Evolutionary conservation across 371 early-diverging fungal genomes (phyloP).

Genomic region (Syncephalastrum sp.): DNA sequence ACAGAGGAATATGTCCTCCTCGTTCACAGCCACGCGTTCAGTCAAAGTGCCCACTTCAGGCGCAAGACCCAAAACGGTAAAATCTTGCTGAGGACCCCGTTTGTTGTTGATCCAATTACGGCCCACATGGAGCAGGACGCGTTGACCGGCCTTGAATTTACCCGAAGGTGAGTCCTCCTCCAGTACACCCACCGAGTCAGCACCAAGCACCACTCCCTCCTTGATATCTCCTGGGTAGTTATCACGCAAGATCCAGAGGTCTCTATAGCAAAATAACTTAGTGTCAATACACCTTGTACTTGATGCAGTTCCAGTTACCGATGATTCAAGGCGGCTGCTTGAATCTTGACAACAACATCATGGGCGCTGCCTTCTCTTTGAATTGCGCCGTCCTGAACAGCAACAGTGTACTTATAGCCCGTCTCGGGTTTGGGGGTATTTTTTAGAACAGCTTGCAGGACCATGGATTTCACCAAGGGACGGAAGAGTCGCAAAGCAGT

Average conservation of each 20-base stretch:
- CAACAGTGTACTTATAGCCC: too few relatives aligned
- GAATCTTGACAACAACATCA: too few relatives aligned
- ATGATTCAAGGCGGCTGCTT: too few relatives aligned
- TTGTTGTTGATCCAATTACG: conserved; percentile 60
- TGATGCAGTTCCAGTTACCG: too few relatives aligned
- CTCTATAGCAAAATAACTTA: conserved; percentile 11
- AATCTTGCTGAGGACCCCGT: conserved; percentile 58
- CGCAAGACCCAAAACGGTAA: conserved; percentile 58
- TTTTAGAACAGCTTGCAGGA: too few relatives aligned
- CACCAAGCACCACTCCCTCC: conserved; percentile 50
- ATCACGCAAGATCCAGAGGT: conserved; percentile 61
- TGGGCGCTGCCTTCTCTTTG: too few relatives aligned
- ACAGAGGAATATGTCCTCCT: conserved; percentile 44
- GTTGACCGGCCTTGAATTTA: conserved; percentile 28
- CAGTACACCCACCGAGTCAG: conserved; percentile 61
- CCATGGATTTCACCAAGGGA: too few relatives aligned
- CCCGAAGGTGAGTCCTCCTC: background rate
- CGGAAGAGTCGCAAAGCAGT: too few relatives aligned
- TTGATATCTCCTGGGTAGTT: conserved; percentile 32
- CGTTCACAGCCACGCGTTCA: conserved; percentile 51
- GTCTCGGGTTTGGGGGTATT: too few relatives aligned
- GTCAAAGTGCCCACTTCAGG: conserved; percentile 59
- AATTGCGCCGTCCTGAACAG: too few relatives aligned
- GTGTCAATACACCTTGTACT: too few relatives aligned
- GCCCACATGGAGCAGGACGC: conserved; percentile 56